A percentile compares a stretch with the other conserved stretches of the same genome.
Evolutionary conservation across 257 asterid genomes (phyloP).

Genomic region (Striga asiatica): DNA sequence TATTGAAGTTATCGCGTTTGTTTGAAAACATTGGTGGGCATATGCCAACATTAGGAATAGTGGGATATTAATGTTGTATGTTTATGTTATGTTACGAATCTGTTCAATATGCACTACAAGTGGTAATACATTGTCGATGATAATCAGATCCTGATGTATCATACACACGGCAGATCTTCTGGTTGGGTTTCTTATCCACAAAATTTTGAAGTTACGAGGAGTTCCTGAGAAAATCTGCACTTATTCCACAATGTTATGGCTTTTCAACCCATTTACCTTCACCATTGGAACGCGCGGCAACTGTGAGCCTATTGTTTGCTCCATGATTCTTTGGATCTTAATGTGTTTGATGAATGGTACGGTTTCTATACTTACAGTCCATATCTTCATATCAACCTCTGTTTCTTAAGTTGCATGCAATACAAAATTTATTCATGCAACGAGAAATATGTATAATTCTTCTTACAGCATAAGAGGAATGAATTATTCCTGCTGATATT

Average conservation of each 20-base stretch:
- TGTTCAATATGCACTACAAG: background rate
- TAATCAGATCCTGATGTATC: slow-evolving; percentile 13
- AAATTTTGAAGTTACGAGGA: slow-evolving; percentile 62
- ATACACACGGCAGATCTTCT: slow-evolving; percentile 54
- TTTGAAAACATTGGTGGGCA: too few species aligned
- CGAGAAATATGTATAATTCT: background rate
- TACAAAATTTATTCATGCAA: too few species aligned
- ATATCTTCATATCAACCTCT: background rate
- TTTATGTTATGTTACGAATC: background rate
- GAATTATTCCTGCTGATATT: background rate
- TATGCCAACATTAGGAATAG: too few species aligned
- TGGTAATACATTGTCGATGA: background rate
- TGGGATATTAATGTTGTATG: background rate
- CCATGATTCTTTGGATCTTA: slow-evolving; percentile 81
- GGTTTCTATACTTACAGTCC: slow-evolving; percentile 11
- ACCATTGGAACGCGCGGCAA: slow-evolving; percentile 97
- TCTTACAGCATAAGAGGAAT: background rate
- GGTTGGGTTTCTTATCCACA: slow-evolving; percentile 66
- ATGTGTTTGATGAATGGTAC: slow-evolving; percentile 73
- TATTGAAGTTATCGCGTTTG: too few species aligned
- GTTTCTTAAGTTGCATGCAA: slow-evolving; percentile 2
- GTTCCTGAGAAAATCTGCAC: slow-evolving; percentile 62
- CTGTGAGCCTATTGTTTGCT: slow-evolving; percentile 82
- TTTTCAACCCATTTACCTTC: slow-evolving; percentile 93
- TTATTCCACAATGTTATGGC: slow-evolving; percentile 69